These are phyloP conservation scores for Chlorociboria aeruginascens DNA, from an alignment of 495 filamentous ascomycete species.

Conservation along the genomic window DNA sequence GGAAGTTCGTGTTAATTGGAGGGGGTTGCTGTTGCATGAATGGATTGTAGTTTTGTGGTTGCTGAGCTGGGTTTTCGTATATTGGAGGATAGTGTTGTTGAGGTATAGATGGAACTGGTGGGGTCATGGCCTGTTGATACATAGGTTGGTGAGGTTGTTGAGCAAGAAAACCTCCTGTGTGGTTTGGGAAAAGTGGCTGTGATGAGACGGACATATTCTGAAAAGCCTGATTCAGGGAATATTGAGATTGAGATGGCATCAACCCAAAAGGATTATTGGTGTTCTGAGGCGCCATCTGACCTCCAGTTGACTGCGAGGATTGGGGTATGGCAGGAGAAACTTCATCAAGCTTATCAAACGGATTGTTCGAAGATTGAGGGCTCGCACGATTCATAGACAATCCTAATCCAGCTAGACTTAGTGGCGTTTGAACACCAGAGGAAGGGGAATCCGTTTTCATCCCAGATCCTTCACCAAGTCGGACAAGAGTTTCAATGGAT, in stretches of 20 bases:
- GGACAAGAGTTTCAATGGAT: constrained; percentile 68
- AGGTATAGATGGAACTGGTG: constrained; percentile 29
- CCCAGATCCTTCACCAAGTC: constrained; percentile 55
- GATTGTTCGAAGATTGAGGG: constrained; percentile 45
- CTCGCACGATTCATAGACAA: constrained; percentile 21
- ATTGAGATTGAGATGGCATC: constrained; percentile 27
- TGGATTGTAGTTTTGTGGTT: constrained; percentile 43
- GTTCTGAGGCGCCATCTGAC: constrained; percentile 17
- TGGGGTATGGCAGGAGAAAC: constrained; percentile 34
- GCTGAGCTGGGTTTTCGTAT: constrained; percentile 24
- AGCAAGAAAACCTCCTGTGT: constrained; percentile 62
- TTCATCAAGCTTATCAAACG: constrained; percentile 60
- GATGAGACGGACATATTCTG: constrained; percentile 60
- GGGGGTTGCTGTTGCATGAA: constrained; percentile 39
- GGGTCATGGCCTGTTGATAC: constrained; percentile 41
- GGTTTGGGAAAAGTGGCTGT: constrained; percentile 69
- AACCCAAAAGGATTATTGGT: constrained; percentile 39
- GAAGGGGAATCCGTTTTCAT: constrained; percentile 20
- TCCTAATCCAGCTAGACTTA: constrained; percentile 13
- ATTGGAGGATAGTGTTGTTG: constrained; percentile 30
- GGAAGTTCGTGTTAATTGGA: constrained; percentile 16
- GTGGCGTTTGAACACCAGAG: constrained; percentile 33
- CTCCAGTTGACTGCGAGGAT: constrained; percentile 46
- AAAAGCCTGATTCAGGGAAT: constrained; percentile 43
- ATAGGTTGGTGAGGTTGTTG: constrained; percentile 31